Evolutionary conservation across 805 yeast species (phyloP), one percentile per base, ranked within the genome.

Genomic region (Sugiyamaella marilandica): DNA sequence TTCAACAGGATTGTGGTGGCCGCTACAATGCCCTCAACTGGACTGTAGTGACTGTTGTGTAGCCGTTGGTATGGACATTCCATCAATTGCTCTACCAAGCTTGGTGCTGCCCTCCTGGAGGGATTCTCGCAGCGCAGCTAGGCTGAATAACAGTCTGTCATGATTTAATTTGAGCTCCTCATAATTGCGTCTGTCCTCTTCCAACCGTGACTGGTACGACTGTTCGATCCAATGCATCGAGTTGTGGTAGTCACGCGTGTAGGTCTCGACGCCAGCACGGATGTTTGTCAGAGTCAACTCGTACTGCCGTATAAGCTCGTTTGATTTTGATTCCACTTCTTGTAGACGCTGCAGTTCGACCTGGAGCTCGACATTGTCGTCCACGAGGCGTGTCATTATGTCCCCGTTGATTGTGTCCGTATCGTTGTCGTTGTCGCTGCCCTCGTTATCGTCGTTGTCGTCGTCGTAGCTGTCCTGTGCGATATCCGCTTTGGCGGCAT

Each of bases 291-390:
- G 11, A 10, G 61, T 51, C 37, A 32, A 41, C 36, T 58, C 60
- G 36, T 58, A 61, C 29, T 48, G 41, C 9, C 37, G 31, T 11
- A 61, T 32, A 16, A 56, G 34, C 24, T 52, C 57, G 7, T 16
- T n/a, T 26, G 50, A 44, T 41, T 58, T 52, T 5, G 45, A 24
- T 14, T 56, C 58, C 14, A 50, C 33, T 33, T 57, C 59, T 43
- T 55, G 47, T 10, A 58, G 50, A 36, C 52, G 47, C 36, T 61
- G 64, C 26, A 58, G 52, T 43, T 58, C 57, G 10, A 55, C 45
- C 35, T 50, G 49, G 5, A 59, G 52, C 26, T 54, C 39, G 14
- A 61, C 32, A 33, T 60, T 61, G 18, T 55, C 53, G 2, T 45
- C 24, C 16, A 49, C n/a, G 9, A 29, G 2, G 41, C n/a, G 21